Base-by-base conservation (phyloP, 371 early-diverging fungal genomes). In the Lichtheimia hyalospora region DNA sequence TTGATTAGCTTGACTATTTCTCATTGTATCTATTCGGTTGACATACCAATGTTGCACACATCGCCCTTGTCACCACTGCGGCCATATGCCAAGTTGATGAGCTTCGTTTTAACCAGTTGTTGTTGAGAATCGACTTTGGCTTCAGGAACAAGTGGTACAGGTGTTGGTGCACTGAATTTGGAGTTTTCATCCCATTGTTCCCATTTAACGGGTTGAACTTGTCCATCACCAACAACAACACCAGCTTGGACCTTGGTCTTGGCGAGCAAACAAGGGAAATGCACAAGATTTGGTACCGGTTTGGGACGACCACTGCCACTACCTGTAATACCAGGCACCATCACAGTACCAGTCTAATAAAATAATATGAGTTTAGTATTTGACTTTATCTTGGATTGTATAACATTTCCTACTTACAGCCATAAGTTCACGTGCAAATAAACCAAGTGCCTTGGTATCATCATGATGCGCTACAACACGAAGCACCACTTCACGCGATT, bases 1-100 rank as follows among this genome's bases (percentile, higher is more conserved):
- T n/a, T n/a, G n/a, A 25, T 25, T 34, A 34, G 34, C 28, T 28
- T 28, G 28, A 3, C 28, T 28, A 7, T 28, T 28, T 7, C 1
- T 28, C 28, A 28, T 28, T 28, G 25, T 28, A 7, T 7, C 1
- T 28, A 3, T 28, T 7, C 7, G 28, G 14, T 46, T 18, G n/a
- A 46, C 46, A 21, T 46, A 46, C 82, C 90, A 27, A 90, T 70
- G 56, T 90, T 90, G 60, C 82, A 81, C 0, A 84, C 82, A 62
- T 90, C 89, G 21, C 91, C 91, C 62, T 90, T 90, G 62, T 90
- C 91, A 15, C 91, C 91, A 60, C 89, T 88, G 16, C 91, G 78
- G 2, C 86, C 91, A 68, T 82, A 83, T 15, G 88, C 87, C 14
- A 90, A 60, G 18, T 81, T 70, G 60, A 90, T 85, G 54, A 90